Evolutionary conservation across 495 filamentous ascomycete genomes (phyloP), one percentile per base, ranked within the genome.

Genomic region (Podospora australis): DNA sequence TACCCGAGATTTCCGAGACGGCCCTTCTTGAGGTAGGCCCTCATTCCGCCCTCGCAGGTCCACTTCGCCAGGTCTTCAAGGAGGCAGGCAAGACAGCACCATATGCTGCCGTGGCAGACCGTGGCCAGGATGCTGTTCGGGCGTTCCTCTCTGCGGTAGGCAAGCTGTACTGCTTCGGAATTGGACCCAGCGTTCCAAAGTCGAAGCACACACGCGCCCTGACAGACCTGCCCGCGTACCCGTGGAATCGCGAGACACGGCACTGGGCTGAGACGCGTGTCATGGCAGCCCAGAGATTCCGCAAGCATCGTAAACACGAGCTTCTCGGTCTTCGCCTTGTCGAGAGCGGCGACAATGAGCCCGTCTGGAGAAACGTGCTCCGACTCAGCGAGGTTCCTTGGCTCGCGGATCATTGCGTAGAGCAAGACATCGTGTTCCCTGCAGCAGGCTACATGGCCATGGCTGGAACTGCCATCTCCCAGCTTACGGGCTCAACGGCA

Each of bases 361-460:
- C 29, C 2, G 29, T 3, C 29, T 34, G 29, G 29, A 10, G 29
- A 14, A 34, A 34, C 29, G 11, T 34, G 29, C 29, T 34, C 11
- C 29, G 29, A 14, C 29, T 34, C 16, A 14, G 16, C 11, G 11
- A 10, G 29, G 29, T 34, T 10, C 29, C 29, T 14, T 79, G 72
- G 73, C 30, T 77, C 0, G 14, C 46, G 0, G 71, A 70, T 14
- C 74, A 78, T 53, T 29, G 38, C 8, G 11, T 66, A 4, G 57
- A 65, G 21, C 36, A 54, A 8, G 53, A 63, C 24, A 44, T 46
- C 2, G 59, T 84, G 0, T 77, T 78, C 36, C 78, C 80, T 6
- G 75, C 61, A 14, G 66, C 76, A 6, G 72, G 67, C 0, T 80
- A 74, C 43, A 49, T 72, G 4, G 56, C 60, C 8, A 69, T 70